Evolutionary conservation across 306 rosid genomes (phyloP).

Genomic region (Trifolium pratense): DNA sequence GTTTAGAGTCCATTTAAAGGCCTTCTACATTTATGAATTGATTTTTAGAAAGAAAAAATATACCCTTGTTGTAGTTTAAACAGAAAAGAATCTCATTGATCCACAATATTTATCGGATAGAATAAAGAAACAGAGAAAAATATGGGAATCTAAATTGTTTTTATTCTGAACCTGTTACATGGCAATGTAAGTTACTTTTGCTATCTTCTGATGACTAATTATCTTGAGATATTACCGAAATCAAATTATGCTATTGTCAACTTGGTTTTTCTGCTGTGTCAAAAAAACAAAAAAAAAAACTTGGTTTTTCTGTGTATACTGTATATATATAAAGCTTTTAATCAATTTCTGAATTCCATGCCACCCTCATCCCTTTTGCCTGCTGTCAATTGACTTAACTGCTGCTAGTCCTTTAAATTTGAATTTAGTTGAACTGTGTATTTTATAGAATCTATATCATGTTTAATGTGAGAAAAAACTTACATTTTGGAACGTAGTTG

Average conservation of each 20-base stretch:
- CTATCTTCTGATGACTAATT: constrained; percentile 11
- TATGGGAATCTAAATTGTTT: not conserved
- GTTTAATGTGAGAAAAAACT: constrained; percentile 7
- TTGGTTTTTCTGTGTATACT: not conserved
- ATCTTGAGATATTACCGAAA: constrained; percentile 8
- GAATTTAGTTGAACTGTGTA: constrained; percentile 1
- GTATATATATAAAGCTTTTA: not conserved
- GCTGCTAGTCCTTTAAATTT: not conserved
- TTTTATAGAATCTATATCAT: constrained; percentile 10
- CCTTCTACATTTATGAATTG: constrained; percentile 11
- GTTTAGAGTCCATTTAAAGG: constrained; percentile 1
- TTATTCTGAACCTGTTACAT: not conserved
- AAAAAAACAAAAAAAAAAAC: too few species aligned
- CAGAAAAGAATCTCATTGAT: constrained; percentile 14
- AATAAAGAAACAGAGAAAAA: not conserved
- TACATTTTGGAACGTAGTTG: constrained; percentile 8
- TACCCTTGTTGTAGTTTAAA: not conserved
- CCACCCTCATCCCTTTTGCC: not conserved
- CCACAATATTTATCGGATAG: not conserved
- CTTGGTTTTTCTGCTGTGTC: too few species aligned
- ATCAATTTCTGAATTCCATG: not conserved
- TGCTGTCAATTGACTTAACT: not conserved
- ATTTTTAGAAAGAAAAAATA: constrained; percentile 9
- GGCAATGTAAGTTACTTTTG: constrained; percentile 2
- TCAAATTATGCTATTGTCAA: constrained; percentile 13